phyloP scores from a whole-genome alignment of 495 filamentous ascomycete species.

The Neurospora sp. region DNA sequence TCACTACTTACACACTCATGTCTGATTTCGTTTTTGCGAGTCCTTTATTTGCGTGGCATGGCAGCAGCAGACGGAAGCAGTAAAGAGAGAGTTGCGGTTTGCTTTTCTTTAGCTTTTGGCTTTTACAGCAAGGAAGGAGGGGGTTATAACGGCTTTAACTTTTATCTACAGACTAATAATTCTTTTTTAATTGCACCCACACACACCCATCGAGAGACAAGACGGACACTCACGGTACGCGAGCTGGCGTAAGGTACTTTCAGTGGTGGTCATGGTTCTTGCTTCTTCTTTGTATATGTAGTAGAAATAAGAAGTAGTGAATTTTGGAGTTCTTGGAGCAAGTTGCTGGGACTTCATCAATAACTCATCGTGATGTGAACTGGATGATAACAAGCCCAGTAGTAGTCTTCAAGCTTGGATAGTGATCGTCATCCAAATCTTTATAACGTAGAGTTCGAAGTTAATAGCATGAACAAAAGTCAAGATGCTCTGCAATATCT shows the following conservation, averaged over 20 bases:
- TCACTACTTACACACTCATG: not conserved
- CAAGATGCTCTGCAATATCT: no score
- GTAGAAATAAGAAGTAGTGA: not conserved
- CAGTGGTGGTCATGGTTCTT: not conserved
- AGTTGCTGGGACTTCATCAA: not conserved
- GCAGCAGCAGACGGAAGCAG: not conserved
- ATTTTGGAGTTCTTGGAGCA: not conserved
- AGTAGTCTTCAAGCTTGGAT: no score
- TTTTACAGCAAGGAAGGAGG: not conserved
- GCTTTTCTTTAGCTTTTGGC: not conserved
- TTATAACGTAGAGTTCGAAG: no score
- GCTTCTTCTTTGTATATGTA: not conserved
- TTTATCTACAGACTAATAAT: not conserved
- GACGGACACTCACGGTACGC: not conserved
- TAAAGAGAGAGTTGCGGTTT: not conserved
- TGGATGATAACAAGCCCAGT: no score
- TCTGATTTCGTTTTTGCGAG: not conserved
- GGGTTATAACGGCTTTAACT: not conserved
- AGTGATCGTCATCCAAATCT: no score
- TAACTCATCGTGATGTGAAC: no score
- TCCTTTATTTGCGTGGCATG: not conserved
- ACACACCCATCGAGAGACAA: not conserved
- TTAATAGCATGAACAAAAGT: no score
- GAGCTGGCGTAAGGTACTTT: not conserved
- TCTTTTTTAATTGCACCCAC: not conserved